Base-by-base conservation (phyloP, 805 yeast genomes). In the Lipomyces mesembrius region DNA sequence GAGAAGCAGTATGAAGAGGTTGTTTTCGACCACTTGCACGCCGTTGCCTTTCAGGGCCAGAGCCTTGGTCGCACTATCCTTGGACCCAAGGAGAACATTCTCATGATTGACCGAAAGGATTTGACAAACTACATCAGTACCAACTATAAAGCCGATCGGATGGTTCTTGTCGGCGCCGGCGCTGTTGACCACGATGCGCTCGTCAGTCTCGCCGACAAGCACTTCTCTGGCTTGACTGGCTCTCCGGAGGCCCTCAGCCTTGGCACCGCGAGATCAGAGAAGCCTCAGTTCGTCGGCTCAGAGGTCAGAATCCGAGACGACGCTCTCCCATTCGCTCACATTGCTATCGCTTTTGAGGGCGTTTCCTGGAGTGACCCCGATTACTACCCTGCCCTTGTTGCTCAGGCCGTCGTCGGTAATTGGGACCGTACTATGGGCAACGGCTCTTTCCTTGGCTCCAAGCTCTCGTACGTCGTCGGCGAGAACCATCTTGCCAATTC, bases 1-100 rank as follows among this genome's bases (percentile, higher is more conserved):
- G 98, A 94, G 79, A 94, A 93, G 81, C 92, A 92, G 96, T 91
- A 92, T 77, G 99, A 95, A 78, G 99, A 95, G 79, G 98, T 95
- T 49, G 96, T 95, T 9, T 95, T 95, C 78, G 99, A 95, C 79
- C 96, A 96, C 78, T 81, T 95, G 63, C 99, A 95, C 80, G 92
- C 96, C 58, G 91, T 92, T 43, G 92, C 96, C 9, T 95, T 86
- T 82, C 90, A 86, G 77, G 88, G 86, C 73, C 98, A 96, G 79
- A 96, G 97, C 59, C 83, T 95, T 69, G 99, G 99, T 34, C 88
- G 98, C 80, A 96, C 99, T 8, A 95, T 95, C 66, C 82, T 95
- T 67, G 99, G 99, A 0, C 98, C 99, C 22, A 85, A 92, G 68
- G 90, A 90, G 70, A 89, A 92, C 78, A 95, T 95, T 75, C 85